Conservation (phyloP, 1,284 basidiomycete genomes). For the Rhizopogon hawkerae region DNA sequence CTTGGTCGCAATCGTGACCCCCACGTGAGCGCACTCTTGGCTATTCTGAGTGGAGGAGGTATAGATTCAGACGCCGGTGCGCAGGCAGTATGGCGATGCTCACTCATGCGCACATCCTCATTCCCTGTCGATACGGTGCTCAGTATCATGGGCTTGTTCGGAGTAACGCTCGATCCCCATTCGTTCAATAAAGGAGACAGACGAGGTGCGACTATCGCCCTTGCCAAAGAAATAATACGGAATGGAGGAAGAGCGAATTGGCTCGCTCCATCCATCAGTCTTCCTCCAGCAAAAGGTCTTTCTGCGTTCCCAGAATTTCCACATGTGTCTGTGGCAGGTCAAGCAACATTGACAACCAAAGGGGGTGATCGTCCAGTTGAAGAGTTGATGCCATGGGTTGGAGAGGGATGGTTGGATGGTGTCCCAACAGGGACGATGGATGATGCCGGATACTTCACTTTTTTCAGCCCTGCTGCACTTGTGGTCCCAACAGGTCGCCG, state of each 20-base stretch:
- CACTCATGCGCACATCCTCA: neutral
- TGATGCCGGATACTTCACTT: neutral
- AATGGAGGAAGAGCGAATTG: neutral
- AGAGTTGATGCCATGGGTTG: neutral
- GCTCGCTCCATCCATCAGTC: neutral
- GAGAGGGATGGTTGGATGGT: neutral
- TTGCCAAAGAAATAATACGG: neutral
- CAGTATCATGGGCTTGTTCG: slow-evolving; percentile 1
- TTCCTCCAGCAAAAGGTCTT: neutral
- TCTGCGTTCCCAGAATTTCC: neutral
- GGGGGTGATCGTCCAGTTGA: neutral
- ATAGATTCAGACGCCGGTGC: neutral
- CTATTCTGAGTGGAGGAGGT: neutral
- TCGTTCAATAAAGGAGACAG: neutral
- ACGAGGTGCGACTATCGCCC: neutral
- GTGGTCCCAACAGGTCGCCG: neutral
- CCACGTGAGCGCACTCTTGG: neutral
- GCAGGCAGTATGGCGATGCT: neutral
- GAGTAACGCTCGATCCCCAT: neutral
- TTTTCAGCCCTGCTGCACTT: neutral
- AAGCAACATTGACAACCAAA: neutral
- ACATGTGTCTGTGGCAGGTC: neutral
- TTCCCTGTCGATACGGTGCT: neutral
- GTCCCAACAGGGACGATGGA: neutral
- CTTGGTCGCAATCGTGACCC: neutral